A percentile compares a stretch with the other conserved stretches of the same genome.
Evolutionary conservation across 148 eudicot genomes (phyloP).

Genomic region (Hydrangea macrophylla): DNA sequence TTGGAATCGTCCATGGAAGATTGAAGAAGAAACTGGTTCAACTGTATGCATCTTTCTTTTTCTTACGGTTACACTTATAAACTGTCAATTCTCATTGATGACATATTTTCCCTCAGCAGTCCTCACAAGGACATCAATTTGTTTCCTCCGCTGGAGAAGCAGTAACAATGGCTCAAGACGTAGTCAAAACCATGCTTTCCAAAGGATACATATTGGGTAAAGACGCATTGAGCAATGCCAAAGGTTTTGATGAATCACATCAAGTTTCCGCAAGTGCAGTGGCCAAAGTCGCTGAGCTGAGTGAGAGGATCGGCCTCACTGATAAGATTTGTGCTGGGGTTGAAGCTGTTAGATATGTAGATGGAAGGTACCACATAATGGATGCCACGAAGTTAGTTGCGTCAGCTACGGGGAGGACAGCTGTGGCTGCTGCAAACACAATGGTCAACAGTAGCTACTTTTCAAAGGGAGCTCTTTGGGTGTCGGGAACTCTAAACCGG

Average conservation of each 20-base stretch:
- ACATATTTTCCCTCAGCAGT: conserved; percentile 24
- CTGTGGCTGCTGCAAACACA: conserved; percentile 60
- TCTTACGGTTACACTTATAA: background rate
- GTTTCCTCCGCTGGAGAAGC: conserved; percentile 78
- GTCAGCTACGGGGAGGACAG: conserved; percentile 61
- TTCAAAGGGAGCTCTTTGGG: conserved; percentile 75
- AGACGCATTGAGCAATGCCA: conserved; percentile 65
- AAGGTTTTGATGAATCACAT: conserved; percentile 80
- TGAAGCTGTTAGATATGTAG: conserved; percentile 59
- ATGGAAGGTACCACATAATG: conserved; percentile 47
- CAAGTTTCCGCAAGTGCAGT: conserved; percentile 66
- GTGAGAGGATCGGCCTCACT: conserved; percentile 64
- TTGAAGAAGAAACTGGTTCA: conserved; percentile 37
- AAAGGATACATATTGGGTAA: conserved; percentile 70
- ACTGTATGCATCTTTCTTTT: conserved; percentile 31
- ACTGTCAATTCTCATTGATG: background rate
- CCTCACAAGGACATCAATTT: conserved; percentile 28
- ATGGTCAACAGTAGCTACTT: conserved; percentile 74
- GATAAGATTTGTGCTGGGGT: conserved; percentile 61
- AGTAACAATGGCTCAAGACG: conserved; percentile 69
- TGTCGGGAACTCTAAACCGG: conserved; percentile 57
- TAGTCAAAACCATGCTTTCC: conserved; percentile 62
- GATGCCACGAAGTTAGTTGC: conserved; percentile 64
- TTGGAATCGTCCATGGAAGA: conserved; percentile 61
- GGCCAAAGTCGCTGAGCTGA: conserved; percentile 71